phyloP scores from a whole-genome alignment of 2,329 filamentous ascomycete genomes.

The Verticillium longisporum region DNA sequence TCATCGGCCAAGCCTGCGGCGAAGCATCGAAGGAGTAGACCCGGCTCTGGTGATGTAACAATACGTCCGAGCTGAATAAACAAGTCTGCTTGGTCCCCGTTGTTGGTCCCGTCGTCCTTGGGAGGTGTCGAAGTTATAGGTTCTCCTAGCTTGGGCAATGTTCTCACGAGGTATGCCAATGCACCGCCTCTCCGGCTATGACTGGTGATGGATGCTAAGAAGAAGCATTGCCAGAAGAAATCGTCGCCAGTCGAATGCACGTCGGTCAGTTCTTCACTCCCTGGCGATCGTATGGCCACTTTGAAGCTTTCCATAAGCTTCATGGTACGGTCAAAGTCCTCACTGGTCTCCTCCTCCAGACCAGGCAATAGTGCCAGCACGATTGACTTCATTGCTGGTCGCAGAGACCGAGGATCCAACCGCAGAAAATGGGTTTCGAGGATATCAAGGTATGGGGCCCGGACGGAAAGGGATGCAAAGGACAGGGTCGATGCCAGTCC shows the following conservation, averaged over 20 bases:
- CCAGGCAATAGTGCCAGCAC: conserved; percentile 86
- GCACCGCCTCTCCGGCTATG: conserved; percentile 78
- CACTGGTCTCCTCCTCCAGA: conserved; percentile 90
- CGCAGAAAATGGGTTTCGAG: conserved; percentile 74
- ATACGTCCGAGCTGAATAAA: conserved; percentile 52
- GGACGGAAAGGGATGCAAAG: conserved; percentile 88
- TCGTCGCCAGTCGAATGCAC: conserved; percentile 61
- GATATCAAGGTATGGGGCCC: conserved; percentile 76
- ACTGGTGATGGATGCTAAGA: conserved; percentile 87
- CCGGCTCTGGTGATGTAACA: conserved; percentile 85
- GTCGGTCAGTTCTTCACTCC: conserved; percentile 41
- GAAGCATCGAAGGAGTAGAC: conserved; percentile 84
- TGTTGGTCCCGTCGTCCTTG: conserved; percentile 20
- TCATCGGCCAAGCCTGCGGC: conserved; percentile 82
- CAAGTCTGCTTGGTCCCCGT: conserved; percentile 33
- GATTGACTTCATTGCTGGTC: conserved; percentile 88
- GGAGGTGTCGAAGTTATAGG: conserved; percentile 23
- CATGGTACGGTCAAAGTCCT: conserved; percentile 89
- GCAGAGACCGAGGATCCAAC: conserved; percentile 62
- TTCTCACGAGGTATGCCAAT: conserved; percentile 75
- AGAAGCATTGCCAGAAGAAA: conserved; percentile 98
- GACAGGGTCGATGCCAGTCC: conserved; percentile 84
- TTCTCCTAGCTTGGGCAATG: conserved; percentile 64
- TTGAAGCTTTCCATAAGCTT: conserved; percentile 74
- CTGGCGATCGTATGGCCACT: conserved; percentile 50